Percentiles rank a stretch among this genome's conserved stretches.
These are phyloP conservation scores for Cytospora paraplurivora DNA, from an alignment of 2,329 filamentous ascomycete species.

Conservation along the genomic window DNA sequence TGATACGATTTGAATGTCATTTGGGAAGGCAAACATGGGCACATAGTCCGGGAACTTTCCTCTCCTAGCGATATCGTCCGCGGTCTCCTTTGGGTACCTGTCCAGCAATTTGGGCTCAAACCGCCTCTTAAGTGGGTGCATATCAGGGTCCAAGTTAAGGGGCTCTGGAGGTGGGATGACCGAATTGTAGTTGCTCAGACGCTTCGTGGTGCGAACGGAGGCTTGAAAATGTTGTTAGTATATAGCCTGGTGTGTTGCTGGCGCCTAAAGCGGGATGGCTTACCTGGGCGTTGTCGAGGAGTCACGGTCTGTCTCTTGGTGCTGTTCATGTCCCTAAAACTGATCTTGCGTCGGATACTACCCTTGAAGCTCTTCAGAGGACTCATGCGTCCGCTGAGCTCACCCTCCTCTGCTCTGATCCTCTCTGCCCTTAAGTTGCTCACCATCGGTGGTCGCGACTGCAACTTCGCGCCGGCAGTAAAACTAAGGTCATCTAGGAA, in stretches of 20 bases:
- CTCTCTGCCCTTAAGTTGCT: conserved; percentile 80
- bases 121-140: conserved; percentile 91
- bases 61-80: conserved; percentile 77
- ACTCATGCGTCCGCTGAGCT: conserved; percentile 54
- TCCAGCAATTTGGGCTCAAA: conserved; percentile 97
- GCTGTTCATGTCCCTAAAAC: conserved; percentile 93
- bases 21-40: conserved; percentile 98
- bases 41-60: conserved; percentile 95
- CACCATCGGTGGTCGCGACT: conserved; percentile 70
- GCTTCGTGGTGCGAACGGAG: conserved; percentile 75
- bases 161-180: conserved; percentile 94
- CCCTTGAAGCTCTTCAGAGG: conserved; percentile 67
- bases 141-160: conserved; percentile 83
- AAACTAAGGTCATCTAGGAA: conserved; percentile 93
- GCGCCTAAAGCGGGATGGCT: conserved; percentile 41
- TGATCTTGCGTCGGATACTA: conserved; percentile 89
- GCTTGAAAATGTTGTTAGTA: conserved; percentile 47
- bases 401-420: conserved; percentile 73
- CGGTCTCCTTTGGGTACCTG: conserved; percentile 82
- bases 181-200: conserved; percentile 96
- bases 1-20: conserved; percentile 95
- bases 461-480: conserved; percentile 77
- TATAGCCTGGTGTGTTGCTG: conserved; percentile 24
- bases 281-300: conserved; percentile 74
- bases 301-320: conserved; percentile 81